Percentiles rank a stretch among this genome's conserved stretches.
Evolutionary conservation across 352 stramenopile species (phyloP).

Genomic region (Phytophthora megakarya): DNA sequence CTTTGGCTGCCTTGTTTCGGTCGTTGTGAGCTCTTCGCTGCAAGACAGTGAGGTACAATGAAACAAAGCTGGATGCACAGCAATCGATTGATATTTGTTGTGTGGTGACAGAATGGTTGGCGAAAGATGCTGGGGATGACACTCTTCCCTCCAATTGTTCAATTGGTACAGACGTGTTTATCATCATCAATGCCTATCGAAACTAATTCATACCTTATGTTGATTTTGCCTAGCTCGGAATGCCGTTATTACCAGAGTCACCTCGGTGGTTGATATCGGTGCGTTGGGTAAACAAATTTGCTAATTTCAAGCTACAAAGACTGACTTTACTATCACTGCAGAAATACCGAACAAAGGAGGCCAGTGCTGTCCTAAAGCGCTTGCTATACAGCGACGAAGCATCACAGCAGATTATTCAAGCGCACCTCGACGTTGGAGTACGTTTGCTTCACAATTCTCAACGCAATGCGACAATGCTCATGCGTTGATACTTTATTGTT

Average conservation of each 20-base stretch:
- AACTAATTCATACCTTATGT: neutral
- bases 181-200: neutral
- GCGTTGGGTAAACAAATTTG: neutral
- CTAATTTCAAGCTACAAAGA: neutral
- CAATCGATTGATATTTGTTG: neutral
- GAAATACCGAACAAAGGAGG: constrained; percentile 57
- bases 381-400: constrained; percentile 38
- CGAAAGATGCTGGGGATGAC: constrained; percentile 70
- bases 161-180: constrained; percentile 42
- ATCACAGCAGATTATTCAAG: constrained; percentile 35
- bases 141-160: constrained; percentile 61
- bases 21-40: constrained; percentile 53
- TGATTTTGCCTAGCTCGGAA: constrained; percentile 45
- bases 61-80: neutral
- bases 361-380: constrained; percentile 39
- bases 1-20: constrained; percentile 68
- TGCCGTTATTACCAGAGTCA: constrained; percentile 74
- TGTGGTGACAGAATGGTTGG: constrained; percentile 46
- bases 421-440: constrained; percentile 31
- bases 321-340: constrained; percentile 17
- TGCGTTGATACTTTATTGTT: neutral
- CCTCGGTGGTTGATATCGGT: constrained; percentile 70
- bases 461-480: neutral
- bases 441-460: neutral
- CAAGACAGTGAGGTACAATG: constrained; percentile 36